These are phyloP conservation scores for Diaporthe sp. DNA, from an alignment of 2,329 filamentous ascomycete species.

Conservation along the genomic window DNA sequence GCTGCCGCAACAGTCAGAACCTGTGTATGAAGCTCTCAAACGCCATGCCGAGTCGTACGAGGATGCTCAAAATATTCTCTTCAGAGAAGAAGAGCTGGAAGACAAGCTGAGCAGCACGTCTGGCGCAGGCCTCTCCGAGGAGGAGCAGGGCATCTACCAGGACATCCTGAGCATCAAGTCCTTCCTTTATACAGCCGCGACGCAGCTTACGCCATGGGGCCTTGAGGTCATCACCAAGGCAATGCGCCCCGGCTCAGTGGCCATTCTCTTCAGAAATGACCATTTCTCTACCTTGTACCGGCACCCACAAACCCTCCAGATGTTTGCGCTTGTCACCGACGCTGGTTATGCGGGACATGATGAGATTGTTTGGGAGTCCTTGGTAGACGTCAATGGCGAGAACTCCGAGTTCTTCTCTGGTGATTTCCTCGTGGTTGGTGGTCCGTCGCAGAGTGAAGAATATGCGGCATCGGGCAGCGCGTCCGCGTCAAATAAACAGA, in stretches of 20 bases:
- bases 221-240: slow-evolving; percentile 80
- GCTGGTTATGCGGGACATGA: slow-evolving; percentile 89
- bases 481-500: slow-evolving; percentile 44
- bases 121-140: slow-evolving; percentile 71
- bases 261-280: slow-evolving; percentile 96
- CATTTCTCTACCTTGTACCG: slow-evolving; percentile 96
- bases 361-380: slow-evolving; percentile 95
- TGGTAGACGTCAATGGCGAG: slow-evolving; percentile 89
- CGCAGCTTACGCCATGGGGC: slow-evolving; percentile 88
- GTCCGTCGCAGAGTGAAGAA: slow-evolving; percentile 51
- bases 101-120: slow-evolving; percentile 73
- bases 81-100: slow-evolving; percentile 90
- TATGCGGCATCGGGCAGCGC: slow-evolving; percentile 33
- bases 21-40: slow-evolving; percentile 77
- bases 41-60: slow-evolving; percentile 89
- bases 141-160: slow-evolving; percentile 85
- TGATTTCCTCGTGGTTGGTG: slow-evolving; percentile 89
- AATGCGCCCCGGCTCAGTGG: slow-evolving; percentile 82
- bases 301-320: slow-evolving; percentile 80
- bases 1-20: slow-evolving; percentile 79
- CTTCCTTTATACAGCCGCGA: slow-evolving; percentile 84
- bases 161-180: slow-evolving; percentile 88
- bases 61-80: slow-evolving; percentile 90
- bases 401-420: slow-evolving; percentile 88
- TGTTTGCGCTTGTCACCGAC: slow-evolving; percentile 92